Base-by-base conservation (phyloP, 208 protist species). In the Trypanosomatidae sp. region DNA sequence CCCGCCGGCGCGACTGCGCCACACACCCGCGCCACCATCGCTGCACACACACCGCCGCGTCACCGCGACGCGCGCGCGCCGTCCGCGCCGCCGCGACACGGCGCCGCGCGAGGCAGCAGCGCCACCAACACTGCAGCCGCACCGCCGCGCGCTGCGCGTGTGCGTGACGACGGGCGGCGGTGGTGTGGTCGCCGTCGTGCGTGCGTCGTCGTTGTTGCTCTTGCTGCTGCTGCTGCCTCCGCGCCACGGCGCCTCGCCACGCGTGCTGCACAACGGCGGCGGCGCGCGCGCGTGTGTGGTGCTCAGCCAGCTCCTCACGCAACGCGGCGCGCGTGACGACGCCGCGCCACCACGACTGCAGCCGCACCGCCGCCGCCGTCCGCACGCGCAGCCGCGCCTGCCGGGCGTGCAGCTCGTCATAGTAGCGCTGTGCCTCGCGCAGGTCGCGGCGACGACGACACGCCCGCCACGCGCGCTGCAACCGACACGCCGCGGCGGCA, bases 291-390 rank as follows among this genome's bases (percentile, higher is more conserved):
- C 66, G 48, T 8, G 16, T 38, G 23, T 43, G 43, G 19, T 64
- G 51, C 16, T 35, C 56, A 13, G 40, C 58, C n/a, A 43, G 33
- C 30, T 74, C 64, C 11, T 43, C 20, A 30, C 47, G 22, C 46
- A 81, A 53, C 33, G 44, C 66, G 25, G 50, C 53, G 44, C 87
- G 63, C 35, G 76, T 86, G 11, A 64, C 65, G 57, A 82, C 53
- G 10, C 83, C 87, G 42, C 78, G 67, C 83, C 87, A 95, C n/a
- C 65, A 33, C 2, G 82, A 52, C 55, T 95, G 87, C 21, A 95
- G 74, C 48, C 53, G 72, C 10, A 65, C 56, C 3, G 64, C 80
- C 0, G 76, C 82, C 46, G 85, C 79, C 26, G n/a, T n/a, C n/a
- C 66, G 51, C 4, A 64, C 64, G 18, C 77, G 68, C 49, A 72